Conservation (phyloP, 495 filamentous ascomycete species). For the Ramalina peruviana region DNA sequence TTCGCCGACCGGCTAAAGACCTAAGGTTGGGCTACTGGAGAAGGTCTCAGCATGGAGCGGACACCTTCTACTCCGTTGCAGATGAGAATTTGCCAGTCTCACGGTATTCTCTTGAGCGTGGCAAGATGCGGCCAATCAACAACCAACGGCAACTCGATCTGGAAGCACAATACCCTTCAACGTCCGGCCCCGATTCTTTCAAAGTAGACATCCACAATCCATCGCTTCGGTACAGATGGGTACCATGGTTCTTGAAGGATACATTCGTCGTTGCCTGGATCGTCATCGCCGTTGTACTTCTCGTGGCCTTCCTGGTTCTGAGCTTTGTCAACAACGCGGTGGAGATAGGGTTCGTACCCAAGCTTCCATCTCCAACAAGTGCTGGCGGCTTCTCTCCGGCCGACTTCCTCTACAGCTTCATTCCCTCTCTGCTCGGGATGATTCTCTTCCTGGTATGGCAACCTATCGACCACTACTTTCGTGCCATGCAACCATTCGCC, state of each 20-base stretch:
- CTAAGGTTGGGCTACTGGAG: slow-evolving; percentile 77
- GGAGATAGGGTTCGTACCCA: slow-evolving; percentile 53
- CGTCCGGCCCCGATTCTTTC: slow-evolving; percentile 18
- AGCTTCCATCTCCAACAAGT: slow-evolving; percentile 44
- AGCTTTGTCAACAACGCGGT: slow-evolving; percentile 62
- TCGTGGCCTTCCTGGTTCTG: slow-evolving; percentile 59
- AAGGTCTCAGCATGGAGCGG: slow-evolving; percentile 36
- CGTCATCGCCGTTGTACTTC: slow-evolving; percentile 46
- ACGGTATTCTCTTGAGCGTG: slow-evolving; percentile 39
- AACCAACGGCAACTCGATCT: slow-evolving; percentile 27
- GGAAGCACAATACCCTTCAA: slow-evolving; percentile 23
- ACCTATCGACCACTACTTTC: slow-evolving; percentile 58
- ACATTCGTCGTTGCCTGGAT: slow-evolving; percentile 48
- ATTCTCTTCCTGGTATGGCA: slow-evolving; percentile 66
- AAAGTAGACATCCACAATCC: slow-evolving; percentile 33
- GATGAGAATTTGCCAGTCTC: slow-evolving; percentile 43
- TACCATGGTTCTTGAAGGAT: slow-evolving; percentile 65
- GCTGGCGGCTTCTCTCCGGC: slow-evolving; percentile 61
- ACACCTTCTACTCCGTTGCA: slow-evolving; percentile 52
- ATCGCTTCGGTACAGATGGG: slow-evolving; percentile 46
- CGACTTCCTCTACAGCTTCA: slow-evolving; percentile 77
- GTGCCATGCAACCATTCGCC: slow-evolving; percentile 63
- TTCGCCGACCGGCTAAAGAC: slow-evolving; percentile 32
- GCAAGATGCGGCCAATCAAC: slow-evolving; percentile 20
- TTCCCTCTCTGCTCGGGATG: slow-evolving; percentile 64